Conservation (phyloP, 257 asterid genomes). For the Cordia subcordata region DNA sequence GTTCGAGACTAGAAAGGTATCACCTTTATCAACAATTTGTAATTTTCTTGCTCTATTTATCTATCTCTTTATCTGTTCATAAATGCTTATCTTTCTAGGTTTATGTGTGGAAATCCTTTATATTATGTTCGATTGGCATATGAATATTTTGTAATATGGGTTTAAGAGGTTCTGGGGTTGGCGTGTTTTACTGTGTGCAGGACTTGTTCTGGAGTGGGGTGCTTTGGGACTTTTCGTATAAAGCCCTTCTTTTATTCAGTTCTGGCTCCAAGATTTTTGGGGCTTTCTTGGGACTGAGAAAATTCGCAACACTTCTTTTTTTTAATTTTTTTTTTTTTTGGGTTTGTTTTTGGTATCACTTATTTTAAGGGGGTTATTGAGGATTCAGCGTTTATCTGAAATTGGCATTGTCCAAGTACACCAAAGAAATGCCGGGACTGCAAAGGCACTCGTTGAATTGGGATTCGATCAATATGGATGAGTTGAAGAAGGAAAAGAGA, state of each 20-base stretch:
- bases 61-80: not conserved
- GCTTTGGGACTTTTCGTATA: conserved; percentile 17
- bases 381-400: not conserved
- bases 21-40: conserved; percentile 10
- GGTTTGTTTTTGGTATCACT: too few species aligned
- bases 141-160: not conserved
- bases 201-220: conserved; percentile 19
- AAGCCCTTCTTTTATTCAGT: conserved; percentile 1
- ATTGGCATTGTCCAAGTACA: not conserved
- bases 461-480: too few species aligned
- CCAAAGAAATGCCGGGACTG: too few species aligned
- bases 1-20: conserved; percentile 26
- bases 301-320: not conserved
- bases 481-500: not conserved
- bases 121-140: too few species aligned
- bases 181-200: conserved; percentile 4
- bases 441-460: too few species aligned
- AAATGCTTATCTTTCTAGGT: not conserved
- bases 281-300: conserved; percentile 17
- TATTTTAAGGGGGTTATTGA: not conserved
- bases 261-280: not conserved
- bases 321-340: too few species aligned
- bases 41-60: not conserved
- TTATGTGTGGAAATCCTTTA: not conserved
- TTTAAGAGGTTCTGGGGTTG: conserved; percentile 13